Evolutionary conservation across 164 flowering plant genomes (phyloP).

Genomic region (Sedum album): DNA sequence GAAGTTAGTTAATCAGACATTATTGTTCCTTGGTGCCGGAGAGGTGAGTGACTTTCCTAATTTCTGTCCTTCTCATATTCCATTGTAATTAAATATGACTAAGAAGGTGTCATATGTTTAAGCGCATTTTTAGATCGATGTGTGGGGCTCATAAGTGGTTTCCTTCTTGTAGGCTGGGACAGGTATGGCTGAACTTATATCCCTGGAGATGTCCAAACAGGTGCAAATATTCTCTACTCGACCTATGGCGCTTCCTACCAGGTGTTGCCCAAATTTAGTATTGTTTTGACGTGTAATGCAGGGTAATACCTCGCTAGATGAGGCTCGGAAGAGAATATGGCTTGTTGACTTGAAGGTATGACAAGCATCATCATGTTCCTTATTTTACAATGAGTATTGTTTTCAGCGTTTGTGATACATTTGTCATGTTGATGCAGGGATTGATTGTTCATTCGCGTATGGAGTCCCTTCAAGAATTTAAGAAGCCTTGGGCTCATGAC

Average conservation of each 20-base stretch:
- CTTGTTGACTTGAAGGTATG: constrained; percentile 58
- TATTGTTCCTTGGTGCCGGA: constrained; percentile 21
- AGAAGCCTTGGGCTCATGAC: not conserved
- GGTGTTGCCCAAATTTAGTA: too few relatives aligned
- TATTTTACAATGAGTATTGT: not conserved
- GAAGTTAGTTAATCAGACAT: constrained; percentile 14
- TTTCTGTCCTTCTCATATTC: too few relatives aligned
- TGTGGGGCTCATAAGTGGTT: too few relatives aligned
- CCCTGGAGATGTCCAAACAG: constrained; percentile 51
- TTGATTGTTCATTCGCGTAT: not conserved
- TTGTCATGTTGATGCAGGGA: not conserved
- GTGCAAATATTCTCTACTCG: constrained; percentile 16
- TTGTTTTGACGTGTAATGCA: constrained; percentile 18
- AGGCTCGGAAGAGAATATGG: constrained; percentile 48
- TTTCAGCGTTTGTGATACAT: too few relatives aligned
- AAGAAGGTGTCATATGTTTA: not conserved
- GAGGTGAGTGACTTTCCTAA: too few relatives aligned
- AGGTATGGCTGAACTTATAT: constrained; percentile 57
- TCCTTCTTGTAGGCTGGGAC: constrained; percentile 48
- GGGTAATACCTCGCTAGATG: constrained; percentile 44
- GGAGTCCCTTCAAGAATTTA: not conserved
- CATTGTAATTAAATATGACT: too few relatives aligned
- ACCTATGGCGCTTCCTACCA: too few relatives aligned
- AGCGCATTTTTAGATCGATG: too few relatives aligned
- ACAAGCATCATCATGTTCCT: too few relatives aligned